Percentiles rank a stretch among this genome's conserved stretches.
phyloP scores from a whole-genome alignment of 345 rosid genomes.

The Citrus maxima region DNA sequence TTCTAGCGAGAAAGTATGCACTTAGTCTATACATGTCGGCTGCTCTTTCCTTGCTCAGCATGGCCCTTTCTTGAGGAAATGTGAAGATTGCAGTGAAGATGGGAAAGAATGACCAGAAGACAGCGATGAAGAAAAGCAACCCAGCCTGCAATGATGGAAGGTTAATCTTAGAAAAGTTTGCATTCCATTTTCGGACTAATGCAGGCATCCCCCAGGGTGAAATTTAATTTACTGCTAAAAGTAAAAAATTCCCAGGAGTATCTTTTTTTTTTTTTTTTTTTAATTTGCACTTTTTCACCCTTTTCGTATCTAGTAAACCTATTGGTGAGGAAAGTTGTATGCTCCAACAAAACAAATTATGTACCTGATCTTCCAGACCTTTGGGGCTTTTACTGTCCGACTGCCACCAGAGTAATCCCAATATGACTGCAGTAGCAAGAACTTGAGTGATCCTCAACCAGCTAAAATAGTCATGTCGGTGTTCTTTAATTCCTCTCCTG shows the following conservation, averaged over 20 bases:
- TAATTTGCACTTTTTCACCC: background rate
- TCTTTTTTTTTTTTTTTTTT: background rate
- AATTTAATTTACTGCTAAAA: background rate
- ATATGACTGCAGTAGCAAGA: slow-evolving; percentile 73
- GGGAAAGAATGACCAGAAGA: slow-evolving; percentile 98
- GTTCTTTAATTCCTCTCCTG: slow-evolving; percentile 84
- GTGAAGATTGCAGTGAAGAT: slow-evolving; percentile 96
- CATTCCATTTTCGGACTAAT: background rate
- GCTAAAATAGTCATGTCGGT: slow-evolving; percentile 89
- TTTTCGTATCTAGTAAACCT: background rate
- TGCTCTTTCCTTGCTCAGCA: slow-evolving; percentile 89
- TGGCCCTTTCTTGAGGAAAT: slow-evolving; percentile 95
- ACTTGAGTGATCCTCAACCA: slow-evolving; percentile 97
- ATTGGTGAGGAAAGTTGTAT: background rate
- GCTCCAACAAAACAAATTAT: background rate
- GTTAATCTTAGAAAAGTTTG: background rate
- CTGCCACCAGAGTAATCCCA: slow-evolving; percentile 97
- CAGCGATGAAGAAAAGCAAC: slow-evolving; percentile 90
- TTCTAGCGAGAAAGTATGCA: slow-evolving; percentile 88
- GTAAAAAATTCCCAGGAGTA: background rate
- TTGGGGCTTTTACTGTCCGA: slow-evolving; percentile 55
- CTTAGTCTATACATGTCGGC: slow-evolving; percentile 94
- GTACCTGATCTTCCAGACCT: slow-evolving; percentile 91
- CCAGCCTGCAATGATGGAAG: slow-evolving; percentile 62
- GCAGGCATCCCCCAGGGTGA: background rate